Percentiles rank a stretch among this genome's conserved stretches.
Conservation (phyloP, 2,329 filamentous ascomycete genomes). For the Fusarium luffae region DNA sequence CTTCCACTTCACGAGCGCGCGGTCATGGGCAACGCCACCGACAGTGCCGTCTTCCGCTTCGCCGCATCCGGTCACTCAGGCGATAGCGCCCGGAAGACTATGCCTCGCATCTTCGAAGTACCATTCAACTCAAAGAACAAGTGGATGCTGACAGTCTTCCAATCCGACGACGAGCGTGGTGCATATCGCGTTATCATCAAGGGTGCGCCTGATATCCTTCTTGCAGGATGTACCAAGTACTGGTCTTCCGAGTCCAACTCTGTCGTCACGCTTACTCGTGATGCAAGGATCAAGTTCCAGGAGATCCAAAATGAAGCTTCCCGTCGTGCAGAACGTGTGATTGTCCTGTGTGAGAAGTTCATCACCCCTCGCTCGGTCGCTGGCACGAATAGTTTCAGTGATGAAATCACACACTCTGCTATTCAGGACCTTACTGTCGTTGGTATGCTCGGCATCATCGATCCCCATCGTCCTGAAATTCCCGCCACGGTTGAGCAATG, state of each 20-base stretch:
- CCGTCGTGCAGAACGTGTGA: slow-evolving; percentile 56
- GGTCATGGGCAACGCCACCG: slow-evolving; percentile 57
- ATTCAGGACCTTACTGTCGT: slow-evolving; percentile 59
- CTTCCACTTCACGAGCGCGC: slow-evolving; percentile 50
- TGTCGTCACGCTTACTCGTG: slow-evolving; percentile 50
- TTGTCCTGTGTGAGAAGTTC: slow-evolving; percentile 55
- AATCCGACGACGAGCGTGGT: slow-evolving; percentile 38
- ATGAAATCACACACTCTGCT: slow-evolving; percentile 58
- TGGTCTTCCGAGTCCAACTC: slow-evolving; percentile 49
- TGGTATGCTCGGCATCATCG: slow-evolving; percentile 63
- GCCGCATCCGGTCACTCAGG: slow-evolving; percentile 44
- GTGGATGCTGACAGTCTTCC: slow-evolving; percentile 58
- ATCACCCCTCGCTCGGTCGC: slow-evolving; percentile 43
- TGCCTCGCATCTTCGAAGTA: slow-evolving; percentile 53
- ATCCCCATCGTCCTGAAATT: slow-evolving; percentile 59
- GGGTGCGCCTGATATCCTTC: slow-evolving; percentile 64
- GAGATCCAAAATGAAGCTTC: slow-evolving; percentile 55
- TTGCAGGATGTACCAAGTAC: slow-evolving; percentile 51
- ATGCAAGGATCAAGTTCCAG: slow-evolving; percentile 49
- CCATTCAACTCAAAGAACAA: slow-evolving; percentile 65
- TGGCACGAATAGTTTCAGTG: slow-evolving; percentile 60
- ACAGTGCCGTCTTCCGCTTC: slow-evolving; percentile 56
- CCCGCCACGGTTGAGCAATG: slow-evolving; percentile 55
- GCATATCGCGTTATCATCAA: slow-evolving; percentile 61
- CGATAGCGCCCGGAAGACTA: slow-evolving; percentile 34